Conservation (phyloP, 2,329 filamentous ascomycete species). For the Penicillium aurantiogriseum region DNA sequence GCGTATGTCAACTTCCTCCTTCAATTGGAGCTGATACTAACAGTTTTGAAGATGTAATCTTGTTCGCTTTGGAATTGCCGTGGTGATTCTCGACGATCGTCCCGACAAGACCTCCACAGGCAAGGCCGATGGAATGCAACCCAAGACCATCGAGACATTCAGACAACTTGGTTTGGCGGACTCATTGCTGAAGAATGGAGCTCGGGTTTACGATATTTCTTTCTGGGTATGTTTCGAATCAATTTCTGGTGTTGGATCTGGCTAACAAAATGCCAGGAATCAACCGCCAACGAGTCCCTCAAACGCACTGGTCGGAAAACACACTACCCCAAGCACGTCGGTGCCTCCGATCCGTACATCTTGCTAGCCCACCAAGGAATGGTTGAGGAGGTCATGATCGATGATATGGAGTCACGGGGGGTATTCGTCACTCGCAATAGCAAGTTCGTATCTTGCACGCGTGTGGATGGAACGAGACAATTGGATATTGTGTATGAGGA, state of each 20-base stretch:
- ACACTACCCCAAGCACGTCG: constrained; percentile 61
- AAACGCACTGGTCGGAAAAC: constrained; percentile 63
- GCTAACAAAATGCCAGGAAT: constrained; percentile 22
- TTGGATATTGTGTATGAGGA: constrained; percentile 46
- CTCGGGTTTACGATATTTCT: constrained; percentile 70
- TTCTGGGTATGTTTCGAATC: constrained; percentile 57
- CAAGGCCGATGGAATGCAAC: constrained; percentile 70
- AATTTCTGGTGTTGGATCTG: not conserved
- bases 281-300: constrained; percentile 51
- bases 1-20: constrained; percentile 28
- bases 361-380: constrained; percentile 68
- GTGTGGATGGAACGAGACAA: constrained; percentile 31
- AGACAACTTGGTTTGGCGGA: constrained; percentile 72
- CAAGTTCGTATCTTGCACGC: constrained; percentile 57
- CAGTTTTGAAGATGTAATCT: constrained; percentile 51
- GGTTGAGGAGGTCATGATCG: constrained; percentile 68
- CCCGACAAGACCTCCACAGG: constrained; percentile 67
- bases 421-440: constrained; percentile 63
- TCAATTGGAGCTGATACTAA: constrained; percentile 20
- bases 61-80: constrained; percentile 64
- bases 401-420: constrained; percentile 65
- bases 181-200: constrained; percentile 63
- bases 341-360: constrained; percentile 55
- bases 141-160: constrained; percentile 75
- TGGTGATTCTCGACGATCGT: constrained; percentile 66